These are phyloP conservation scores for Phytopythium oedochilum DNA, from an alignment of 352 stramenopile species.

Conservation along the genomic window DNA sequence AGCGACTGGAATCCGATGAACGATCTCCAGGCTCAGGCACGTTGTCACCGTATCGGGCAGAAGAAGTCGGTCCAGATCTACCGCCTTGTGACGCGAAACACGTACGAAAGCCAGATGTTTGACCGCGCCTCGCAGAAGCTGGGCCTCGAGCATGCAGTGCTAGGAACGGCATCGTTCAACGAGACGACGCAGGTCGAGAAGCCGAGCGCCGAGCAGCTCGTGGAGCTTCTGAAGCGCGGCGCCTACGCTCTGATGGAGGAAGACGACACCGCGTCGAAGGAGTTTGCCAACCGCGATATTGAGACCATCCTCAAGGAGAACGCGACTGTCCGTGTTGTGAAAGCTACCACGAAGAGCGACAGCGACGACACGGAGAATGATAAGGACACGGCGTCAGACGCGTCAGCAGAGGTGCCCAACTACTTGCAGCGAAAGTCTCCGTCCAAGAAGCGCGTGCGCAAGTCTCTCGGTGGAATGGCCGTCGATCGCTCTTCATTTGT, in stretches of 20 bases:
- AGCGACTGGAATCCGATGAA: slow-evolving; percentile 99
- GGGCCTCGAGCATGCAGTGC: slow-evolving; percentile 96
- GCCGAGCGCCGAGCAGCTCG: slow-evolving; percentile 90
- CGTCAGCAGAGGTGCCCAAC: slow-evolving; percentile 2
- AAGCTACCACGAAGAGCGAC: slow-evolving; percentile 19
- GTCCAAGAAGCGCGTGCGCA: slow-evolving; percentile 50
- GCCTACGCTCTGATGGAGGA: slow-evolving; percentile 98
- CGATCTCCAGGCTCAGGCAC: slow-evolving; percentile 81
- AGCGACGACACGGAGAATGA: slow-evolving; percentile 25
- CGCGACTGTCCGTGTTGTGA: slow-evolving; percentile 66
- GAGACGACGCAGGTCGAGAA: slow-evolving; percentile 86
- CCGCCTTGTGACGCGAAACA: slow-evolving; percentile 97
- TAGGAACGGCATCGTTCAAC: slow-evolving; percentile 93
- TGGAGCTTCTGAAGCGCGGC: slow-evolving; percentile 96
- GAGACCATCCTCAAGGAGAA: slow-evolving; percentile 94
- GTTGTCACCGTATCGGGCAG: slow-evolving; percentile 98
- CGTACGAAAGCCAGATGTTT: slow-evolving; percentile 99
- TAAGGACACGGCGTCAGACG: slow-evolving; percentile 3
- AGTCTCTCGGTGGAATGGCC: slow-evolving; percentile 74
- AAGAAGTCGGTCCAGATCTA: slow-evolving; percentile 98
- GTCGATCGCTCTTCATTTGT: slow-evolving; percentile 90
- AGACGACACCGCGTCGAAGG: slow-evolving; percentile 91
- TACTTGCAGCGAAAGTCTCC: slow-evolving; percentile 32
- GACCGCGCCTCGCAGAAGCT: slow-evolving; percentile 97
- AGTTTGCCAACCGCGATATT: slow-evolving; percentile 96